Conservation (phyloP, 495 filamentous ascomycete genomes). For the Aspergillus steynii region DNA sequence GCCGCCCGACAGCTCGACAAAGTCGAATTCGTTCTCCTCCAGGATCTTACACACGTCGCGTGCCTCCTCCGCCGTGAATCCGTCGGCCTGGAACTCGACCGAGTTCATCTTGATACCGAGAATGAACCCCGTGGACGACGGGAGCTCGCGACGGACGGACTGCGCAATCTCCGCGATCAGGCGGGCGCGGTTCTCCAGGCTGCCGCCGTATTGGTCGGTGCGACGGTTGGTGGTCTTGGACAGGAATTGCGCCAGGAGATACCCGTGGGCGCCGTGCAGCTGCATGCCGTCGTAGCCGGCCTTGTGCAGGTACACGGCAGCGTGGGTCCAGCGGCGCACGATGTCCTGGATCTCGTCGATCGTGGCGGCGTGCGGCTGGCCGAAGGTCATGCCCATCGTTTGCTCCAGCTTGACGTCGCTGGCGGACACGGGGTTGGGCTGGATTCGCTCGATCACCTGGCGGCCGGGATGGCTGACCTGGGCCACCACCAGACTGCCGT, state of each 20-base stretch:
- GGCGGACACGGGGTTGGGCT: conserved; percentile 56
- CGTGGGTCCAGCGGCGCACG: conserved; percentile 52
- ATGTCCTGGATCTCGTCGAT: conserved; percentile 48
- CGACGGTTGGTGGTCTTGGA: conserved; percentile 50
- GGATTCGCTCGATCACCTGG: conserved; percentile 46
- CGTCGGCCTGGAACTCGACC: conserved; percentile 63
- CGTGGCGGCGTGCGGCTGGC: conserved; percentile 47
- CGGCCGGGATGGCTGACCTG: conserved; percentile 65
- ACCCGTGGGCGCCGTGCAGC: conserved; percentile 58
- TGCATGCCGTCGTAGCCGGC: conserved; percentile 59
- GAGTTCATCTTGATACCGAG: conserved; percentile 66
- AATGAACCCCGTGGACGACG: conserved; percentile 45
- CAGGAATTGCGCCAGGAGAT: conserved; percentile 64
- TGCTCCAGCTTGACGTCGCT: conserved; percentile 56
- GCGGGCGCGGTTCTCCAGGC: conserved; percentile 48
- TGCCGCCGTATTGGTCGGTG: conserved; percentile 56
- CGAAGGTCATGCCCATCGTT: conserved; percentile 48
- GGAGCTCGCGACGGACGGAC: conserved; percentile 37
- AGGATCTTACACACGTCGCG: conserved; percentile 49
- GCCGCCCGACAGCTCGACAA: conserved; percentile 62
- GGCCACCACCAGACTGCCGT: conserved; percentile 54
- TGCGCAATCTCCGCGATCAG: conserved; percentile 49
- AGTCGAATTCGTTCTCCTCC: conserved; percentile 57
- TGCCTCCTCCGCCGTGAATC: conserved; percentile 55
- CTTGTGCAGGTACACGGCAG: conserved; percentile 54